phyloP scores from a whole-genome alignment of 164 flowering plant genomes.

The Macadamia integrifolia region DNA sequence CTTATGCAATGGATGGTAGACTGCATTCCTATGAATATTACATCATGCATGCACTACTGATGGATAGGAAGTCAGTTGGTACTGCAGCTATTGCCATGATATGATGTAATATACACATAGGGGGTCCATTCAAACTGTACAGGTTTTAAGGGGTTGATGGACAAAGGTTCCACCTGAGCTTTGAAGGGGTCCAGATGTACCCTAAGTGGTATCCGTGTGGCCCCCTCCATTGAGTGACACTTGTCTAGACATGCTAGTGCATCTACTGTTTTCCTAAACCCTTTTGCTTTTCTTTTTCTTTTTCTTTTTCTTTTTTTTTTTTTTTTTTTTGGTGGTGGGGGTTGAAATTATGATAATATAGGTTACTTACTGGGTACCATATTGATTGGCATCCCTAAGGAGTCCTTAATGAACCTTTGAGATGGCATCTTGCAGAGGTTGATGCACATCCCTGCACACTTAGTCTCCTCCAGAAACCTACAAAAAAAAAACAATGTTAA shows the following conservation, averaged over 20 bases:
- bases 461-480: slow-evolving; percentile 75
- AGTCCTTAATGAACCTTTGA: slow-evolving; percentile 68
- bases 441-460: slow-evolving; percentile 86
- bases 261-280: slow-evolving; percentile 4
- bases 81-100: not conserved
- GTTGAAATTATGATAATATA: not conserved
- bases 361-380: slow-evolving; percentile 84
- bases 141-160: not conserved
- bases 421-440: slow-evolving; percentile 86
- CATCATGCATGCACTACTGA: slow-evolving; percentile 7
- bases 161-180: slow-evolving; percentile 4
- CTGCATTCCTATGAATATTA: not conserved
- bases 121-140: not conserved
- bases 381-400: slow-evolving; percentile 77
- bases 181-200: slow-evolving; percentile 25
- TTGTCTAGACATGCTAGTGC: slow-evolving; percentile 15
- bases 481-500: not conserved
- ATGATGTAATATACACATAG: not conserved
- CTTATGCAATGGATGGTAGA: not conserved
- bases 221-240: slow-evolving; percentile 29
- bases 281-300: too few relatives aligned
- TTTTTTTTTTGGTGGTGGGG: too few relatives aligned
- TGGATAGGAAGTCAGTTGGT: slow-evolving; percentile 2
- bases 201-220: slow-evolving; percentile 33
- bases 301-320: not conserved